phyloP scores from a whole-genome alignment of 1,284 basidiomycete species.

The Ustilago sp. region DNA sequence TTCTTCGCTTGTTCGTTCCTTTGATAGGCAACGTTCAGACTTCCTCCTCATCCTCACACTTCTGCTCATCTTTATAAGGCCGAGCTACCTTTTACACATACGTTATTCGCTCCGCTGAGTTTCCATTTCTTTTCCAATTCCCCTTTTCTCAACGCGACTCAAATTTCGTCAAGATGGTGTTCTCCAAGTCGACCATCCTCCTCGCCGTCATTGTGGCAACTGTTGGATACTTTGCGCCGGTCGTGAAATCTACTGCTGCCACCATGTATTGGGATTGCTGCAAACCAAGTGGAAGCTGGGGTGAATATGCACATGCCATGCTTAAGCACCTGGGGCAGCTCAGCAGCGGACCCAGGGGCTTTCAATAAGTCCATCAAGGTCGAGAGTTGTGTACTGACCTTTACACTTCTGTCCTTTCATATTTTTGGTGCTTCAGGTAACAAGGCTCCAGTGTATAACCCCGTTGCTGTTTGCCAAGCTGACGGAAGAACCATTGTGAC shows the following conservation, averaged over 20 bases:
- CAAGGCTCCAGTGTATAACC: conserved; percentile 30
- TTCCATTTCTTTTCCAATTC: background rate
- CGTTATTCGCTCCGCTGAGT: background rate
- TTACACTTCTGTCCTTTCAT: too few species aligned
- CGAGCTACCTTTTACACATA: background rate
- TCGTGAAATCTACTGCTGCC: conserved; percentile 21
- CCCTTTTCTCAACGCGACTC: background rate
- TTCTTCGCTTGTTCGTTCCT: conserved; percentile 17
- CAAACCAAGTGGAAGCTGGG: conserved; percentile 10
- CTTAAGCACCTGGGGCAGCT: too few species aligned
- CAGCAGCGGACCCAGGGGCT: too few species aligned
- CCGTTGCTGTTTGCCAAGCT: conserved; percentile 22
- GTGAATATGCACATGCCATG: background rate
- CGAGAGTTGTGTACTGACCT: too few species aligned
- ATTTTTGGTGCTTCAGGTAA: too few species aligned
- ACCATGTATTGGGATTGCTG: conserved; percentile 52
- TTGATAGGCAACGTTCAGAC: conserved; percentile 28
- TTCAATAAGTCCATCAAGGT: too few species aligned
- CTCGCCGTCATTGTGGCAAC: conserved; percentile 18
- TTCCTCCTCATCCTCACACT: background rate
- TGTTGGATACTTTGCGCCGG: conserved; percentile 20
- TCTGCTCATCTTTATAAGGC: background rate
- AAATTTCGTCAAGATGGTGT: conserved; percentile 25
- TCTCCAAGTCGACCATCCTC: conserved; percentile 23
- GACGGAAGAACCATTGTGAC: conserved; percentile 45